These are phyloP conservation scores for Microsporum canis DNA, from an alignment of 2,329 filamentous ascomycete species.

Conservation along the genomic window DNA sequence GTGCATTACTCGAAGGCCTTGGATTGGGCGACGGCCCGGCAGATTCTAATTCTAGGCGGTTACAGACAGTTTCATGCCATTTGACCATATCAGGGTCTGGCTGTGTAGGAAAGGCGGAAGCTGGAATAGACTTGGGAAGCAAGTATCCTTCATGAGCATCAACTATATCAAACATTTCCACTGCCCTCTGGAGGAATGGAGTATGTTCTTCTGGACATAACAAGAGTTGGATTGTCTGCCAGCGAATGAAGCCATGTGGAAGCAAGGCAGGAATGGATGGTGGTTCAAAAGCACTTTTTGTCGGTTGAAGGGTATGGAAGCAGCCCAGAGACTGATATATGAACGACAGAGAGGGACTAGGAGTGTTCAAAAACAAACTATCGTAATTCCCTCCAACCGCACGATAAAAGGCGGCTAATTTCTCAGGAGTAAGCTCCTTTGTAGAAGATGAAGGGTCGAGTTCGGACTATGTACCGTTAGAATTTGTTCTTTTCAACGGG, in stretches of 20 bases:
- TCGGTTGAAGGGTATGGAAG: slow-evolving; percentile 73
- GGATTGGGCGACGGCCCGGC: not conserved
- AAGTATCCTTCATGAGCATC: slow-evolving; percentile 53
- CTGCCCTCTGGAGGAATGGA: slow-evolving; percentile 67
- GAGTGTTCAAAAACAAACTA: slow-evolving; percentile 64
- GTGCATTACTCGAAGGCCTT: not conserved
- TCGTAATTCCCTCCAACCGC: slow-evolving; percentile 66
- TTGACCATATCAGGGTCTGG: slow-evolving; percentile 69
- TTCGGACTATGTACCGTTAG: slow-evolving; percentile 8
- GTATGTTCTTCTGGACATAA: slow-evolving; percentile 82
- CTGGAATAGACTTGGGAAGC: slow-evolving; percentile 53
- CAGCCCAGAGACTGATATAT: slow-evolving; percentile 89
- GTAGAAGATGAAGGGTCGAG: slow-evolving; percentile 16
- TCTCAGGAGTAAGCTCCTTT: slow-evolving; percentile 45
- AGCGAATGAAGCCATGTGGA: slow-evolving; percentile 73
- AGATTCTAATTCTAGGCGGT: slow-evolving; percentile 54
- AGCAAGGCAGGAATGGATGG: slow-evolving; percentile 78
- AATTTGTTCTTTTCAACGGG: not conserved
- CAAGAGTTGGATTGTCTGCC: slow-evolving; percentile 84
- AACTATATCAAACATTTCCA: slow-evolving; percentile 62
- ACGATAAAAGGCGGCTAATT: slow-evolving; percentile 67
- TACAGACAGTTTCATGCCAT: slow-evolving; percentile 73
- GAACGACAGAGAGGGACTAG: slow-evolving; percentile 66
- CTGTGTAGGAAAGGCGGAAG: slow-evolving; percentile 57
- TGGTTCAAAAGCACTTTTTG: slow-evolving; percentile 54